Evolutionary conservation across 73 alveolate genomes (phyloP).

Genomic region (Effrenium voratum): DNA sequence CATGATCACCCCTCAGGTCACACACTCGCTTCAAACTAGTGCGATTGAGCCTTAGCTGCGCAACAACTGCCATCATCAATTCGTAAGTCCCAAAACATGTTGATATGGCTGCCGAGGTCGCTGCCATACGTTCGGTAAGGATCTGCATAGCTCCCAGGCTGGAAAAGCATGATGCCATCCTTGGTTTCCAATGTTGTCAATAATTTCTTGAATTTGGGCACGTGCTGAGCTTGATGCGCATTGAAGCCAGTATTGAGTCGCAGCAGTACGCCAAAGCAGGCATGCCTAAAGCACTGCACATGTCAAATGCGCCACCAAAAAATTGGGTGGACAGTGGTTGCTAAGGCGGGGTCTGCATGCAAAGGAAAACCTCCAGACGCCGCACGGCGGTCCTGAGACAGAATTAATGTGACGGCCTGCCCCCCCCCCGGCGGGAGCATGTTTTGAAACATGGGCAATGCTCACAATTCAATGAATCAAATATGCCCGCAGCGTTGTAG

Average conservation of each 20-base stretch:
- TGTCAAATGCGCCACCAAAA: neutral
- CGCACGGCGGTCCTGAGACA: conserved; percentile 69
- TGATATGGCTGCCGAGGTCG: neutral
- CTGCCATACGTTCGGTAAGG: conserved; percentile 85
- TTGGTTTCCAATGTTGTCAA: neutral
- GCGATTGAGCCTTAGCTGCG: conserved; percentile 8
- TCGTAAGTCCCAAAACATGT: neutral
- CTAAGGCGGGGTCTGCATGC: conserved; percentile 45
- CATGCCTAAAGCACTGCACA: conserved; percentile 28
- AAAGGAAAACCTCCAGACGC: conserved; percentile 78
- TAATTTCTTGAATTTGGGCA: neutral
- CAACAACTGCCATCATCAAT: neutral
- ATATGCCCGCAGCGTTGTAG: too few species aligned
- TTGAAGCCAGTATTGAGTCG: conserved; percentile 88
- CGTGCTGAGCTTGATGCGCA: conserved; percentile 58
- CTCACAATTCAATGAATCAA: too few species aligned
- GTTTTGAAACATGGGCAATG: too few species aligned
- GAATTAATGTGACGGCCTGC: neutral
- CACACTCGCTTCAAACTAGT: neutral
- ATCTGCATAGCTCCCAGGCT: conserved; percentile 86
- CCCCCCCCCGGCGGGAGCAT: conserved; percentile 60
- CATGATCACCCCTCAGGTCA: too few species aligned
- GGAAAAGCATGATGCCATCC: conserved; percentile 93
- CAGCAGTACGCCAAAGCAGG: conserved; percentile 92
- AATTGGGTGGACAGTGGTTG: neutral